Conservation (phyloP, 371 early-diverging fungal genomes). For the Apophysomyces trapeziformis region DNA sequence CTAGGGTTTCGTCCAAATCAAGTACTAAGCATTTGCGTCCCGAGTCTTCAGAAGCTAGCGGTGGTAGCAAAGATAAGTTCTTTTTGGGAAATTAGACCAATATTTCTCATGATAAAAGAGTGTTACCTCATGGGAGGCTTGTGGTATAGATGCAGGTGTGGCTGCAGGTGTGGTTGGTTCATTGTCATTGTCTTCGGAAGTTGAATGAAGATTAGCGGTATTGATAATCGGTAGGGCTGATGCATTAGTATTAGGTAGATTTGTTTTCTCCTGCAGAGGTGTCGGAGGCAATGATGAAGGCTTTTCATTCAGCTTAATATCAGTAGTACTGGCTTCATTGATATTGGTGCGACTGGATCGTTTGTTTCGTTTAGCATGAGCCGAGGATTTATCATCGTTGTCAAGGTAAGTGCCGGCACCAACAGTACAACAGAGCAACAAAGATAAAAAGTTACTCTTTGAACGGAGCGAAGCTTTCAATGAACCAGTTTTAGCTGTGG, state of each 20-base stretch:
- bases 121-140: constrained; percentile 1
- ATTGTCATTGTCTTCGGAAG: constrained; percentile 3
- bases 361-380: neutral
- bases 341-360: neutral
- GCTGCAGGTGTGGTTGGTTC: constrained; percentile 1
- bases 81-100: neutral
- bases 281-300: neutral
- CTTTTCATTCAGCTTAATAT: neutral
- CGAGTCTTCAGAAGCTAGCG: constrained; percentile 20
- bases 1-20: constrained; percentile 66
- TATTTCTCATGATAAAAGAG: neutral
- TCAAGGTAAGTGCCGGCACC: constrained; percentile 17
- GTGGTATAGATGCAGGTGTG: constrained; percentile 8
- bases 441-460: constrained; percentile 9
- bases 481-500: constrained; percentile 7
- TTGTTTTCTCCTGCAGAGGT: constrained; percentile 8
- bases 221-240: neutral
- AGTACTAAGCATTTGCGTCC: constrained; percentile 57
- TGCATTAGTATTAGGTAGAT: neutral
- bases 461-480: constrained; percentile 8
- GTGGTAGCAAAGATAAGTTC: constrained; percentile 3
- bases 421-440: constrained; percentile 17
- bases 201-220: neutral
- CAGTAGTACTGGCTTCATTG: neutral
- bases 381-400: constrained; percentile 13